phyloP scores from a whole-genome alignment of 2,329 filamentous ascomycete genomes.

The Curvularia spicifera region DNA sequence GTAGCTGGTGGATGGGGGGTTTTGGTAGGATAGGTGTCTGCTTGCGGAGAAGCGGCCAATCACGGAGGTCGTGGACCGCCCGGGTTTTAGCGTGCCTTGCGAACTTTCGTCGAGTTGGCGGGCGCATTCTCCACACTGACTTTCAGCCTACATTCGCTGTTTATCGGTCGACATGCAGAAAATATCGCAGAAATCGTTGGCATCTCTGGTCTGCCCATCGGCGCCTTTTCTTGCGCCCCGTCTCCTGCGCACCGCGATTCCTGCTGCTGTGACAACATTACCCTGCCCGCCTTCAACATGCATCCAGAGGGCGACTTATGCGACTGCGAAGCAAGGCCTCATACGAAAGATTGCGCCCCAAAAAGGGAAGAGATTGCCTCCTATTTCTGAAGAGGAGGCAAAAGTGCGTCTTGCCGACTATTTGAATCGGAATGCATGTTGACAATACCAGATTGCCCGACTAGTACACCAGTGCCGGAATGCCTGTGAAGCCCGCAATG shows the following conservation, averaged over 20 bases:
- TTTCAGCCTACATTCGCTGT: neutral
- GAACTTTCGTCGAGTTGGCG: constrained; percentile 18
- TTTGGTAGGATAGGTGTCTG: constrained; percentile 44
- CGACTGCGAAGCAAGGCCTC: constrained; percentile 17
- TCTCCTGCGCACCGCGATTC: constrained; percentile 30
- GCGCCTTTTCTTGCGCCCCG: constrained; percentile 47
- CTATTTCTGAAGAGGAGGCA: neutral
- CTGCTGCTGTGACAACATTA: constrained; percentile 13
- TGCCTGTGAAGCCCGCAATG: constrained; percentile 26
- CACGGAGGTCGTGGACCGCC: constrained; percentile 24
- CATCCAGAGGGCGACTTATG: constrained; percentile 21
- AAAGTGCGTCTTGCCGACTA: neutral
- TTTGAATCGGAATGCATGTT: neutral
- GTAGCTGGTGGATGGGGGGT: constrained; percentile 24
- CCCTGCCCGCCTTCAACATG: constrained; percentile 11
- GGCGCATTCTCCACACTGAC: neutral
- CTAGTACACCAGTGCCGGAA: constrained; percentile 24
- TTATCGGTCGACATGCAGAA: constrained; percentile 26
- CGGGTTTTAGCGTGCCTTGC: constrained; percentile 17
- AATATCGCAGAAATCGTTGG: constrained; percentile 35
- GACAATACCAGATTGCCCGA: constrained; percentile 3
- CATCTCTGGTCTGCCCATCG: constrained; percentile 43
- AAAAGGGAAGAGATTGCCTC: neutral
- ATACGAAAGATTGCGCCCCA: neutral
- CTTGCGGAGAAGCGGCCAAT: constrained; percentile 38